Base-by-base conservation (phyloP, 495 filamentous ascomycete genomes). In the Lasiosphaeria ovina region DNA sequence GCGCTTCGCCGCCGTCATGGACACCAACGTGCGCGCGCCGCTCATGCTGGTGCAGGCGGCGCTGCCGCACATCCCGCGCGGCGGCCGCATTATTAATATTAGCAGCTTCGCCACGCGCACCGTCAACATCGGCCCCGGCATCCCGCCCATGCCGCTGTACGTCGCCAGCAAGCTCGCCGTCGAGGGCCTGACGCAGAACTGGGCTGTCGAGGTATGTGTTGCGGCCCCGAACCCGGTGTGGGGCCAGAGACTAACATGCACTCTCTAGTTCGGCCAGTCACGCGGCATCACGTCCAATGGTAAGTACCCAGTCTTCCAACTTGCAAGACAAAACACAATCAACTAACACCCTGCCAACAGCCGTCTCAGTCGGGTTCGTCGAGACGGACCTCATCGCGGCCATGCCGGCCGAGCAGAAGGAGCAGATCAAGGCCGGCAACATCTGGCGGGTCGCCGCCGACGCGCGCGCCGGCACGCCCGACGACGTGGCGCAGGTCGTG, bases 21-120 rank as follows among this genome's bases (percentile, higher is more conserved):
- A 50, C 44, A 59, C 64, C 55, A 66, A 66, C 58, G 51, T 66
- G 49, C 53, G 56, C n/a, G 68, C 66, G 24, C 66, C 68, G 44
- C 55, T 71, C 58, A 33, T 66, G 11, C 59, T 69, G 35, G 59
- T 64, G 48, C 69, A 71, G 57, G 69, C 69, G 35, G 69, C 54
- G 6, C 48, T 71, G 36, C 66, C 64, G n/a, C 40, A 71, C 47
- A 71, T 71, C 61, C 59, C 58, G 40, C 59, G 48, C n/a, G 66
- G 66, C 52, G 69, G 69, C 44, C 64, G 66, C 24, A 71, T 71
- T 60, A 67, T 71, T 51, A 71, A 71, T 57, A 57, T 57, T 17
- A 17, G 16, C 54, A 57, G 38, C 54, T 34, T 57, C 6, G 54
- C 50, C 50, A 52, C 50, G 31, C 16, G 50, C n/a, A 31, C 11